Base-by-base conservation (phyloP, 2,329 filamentous ascomycete species). In the Cladorrhinum sp. region DNA sequence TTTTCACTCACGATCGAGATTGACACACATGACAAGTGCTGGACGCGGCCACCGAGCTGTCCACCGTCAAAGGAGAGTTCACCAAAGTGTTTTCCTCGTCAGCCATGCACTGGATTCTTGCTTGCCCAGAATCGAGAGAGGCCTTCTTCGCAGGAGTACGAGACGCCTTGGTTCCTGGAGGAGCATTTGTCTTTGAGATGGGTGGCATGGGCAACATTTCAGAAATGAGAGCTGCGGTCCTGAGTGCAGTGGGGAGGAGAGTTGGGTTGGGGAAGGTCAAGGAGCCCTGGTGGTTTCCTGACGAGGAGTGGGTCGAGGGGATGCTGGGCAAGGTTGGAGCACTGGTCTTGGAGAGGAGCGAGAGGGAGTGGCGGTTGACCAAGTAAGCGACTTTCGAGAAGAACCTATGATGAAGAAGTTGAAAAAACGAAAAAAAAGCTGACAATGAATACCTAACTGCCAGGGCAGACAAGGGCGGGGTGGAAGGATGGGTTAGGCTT, bases 201-300 rank as follows among this genome's bases (percentile, higher is more conserved):
- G 88, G 89, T 57, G 88, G 87, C 0, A 80, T 86, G 55, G 89
- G 88, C 20, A 90, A 91, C 72, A 80, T 89, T 1, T 75, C 78
- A 1, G 88, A 90, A 72, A 81, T 88, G 66, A 79, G 83, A 26
- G 77, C 82, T 0, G 84, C 84, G 1, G 74, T 89, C 7, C 73
- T 86, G 3, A 75, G 78, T 16, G 81, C 81, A 1, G 75, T 88
- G 1, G 72, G 78, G 16, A 77, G 80, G 1, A 80, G 83, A 1
- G 70, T 86, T 0, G 68, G 75, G n/a, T 73, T 74, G 9, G 82
- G 83, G 0, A 63, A 76, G 20, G 79, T 77, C 14, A 77, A 75
- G 0, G 81, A 82, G 63, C 88, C 88, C 3, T 91, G 88, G 88
- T 91, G 89, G 73, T 91, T 91, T 71, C 86, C 88, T 0, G 85